Base-by-base conservation (phyloP, 805 yeast species). In the Saturnispora galanensis region DNA sequence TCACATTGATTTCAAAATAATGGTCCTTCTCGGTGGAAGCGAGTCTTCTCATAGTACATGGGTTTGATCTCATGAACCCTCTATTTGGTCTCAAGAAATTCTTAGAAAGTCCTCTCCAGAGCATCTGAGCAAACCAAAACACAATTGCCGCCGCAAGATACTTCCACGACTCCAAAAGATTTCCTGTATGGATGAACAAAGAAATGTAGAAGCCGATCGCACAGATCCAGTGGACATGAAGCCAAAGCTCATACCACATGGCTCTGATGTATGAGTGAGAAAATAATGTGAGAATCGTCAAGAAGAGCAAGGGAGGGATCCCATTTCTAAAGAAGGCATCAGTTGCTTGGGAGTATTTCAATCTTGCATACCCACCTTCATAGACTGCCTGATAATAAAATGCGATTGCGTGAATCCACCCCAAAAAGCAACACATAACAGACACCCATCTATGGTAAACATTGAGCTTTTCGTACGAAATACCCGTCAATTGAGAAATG, bases 391-490 rank as follows among this genome's bases (percentile, higher is more conserved):
- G 80, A 39, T 60, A 44, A 21, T 70, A 59, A 52, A 74, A 76
- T 2, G 81, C 79, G 38, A 74, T 58, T 2, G 73, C 64, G 52
- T 77, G 82, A 15, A 74, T 66, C 50, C 75, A 45, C 0, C 71
- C 63, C 11, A 76, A 62, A 2, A 74, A 57, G 21, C 70, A 60
- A 15, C 68, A 63, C 6, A 64, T 56, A 6, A 71, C 59, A 0
- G 75, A 70, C 1, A 65, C 66, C 60, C 68, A 71, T 49, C 74
- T 76, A 50, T 77, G 82, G 47, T 67, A 63, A 21, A 65, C 63
- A 52, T 76, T 76, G 44, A 77, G 54, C 54, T 73, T 75, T 50
- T 77, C 81, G 53, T 77, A 76, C 37, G 76, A 65, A 13, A 76
- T 62, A 10, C 81, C 81, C 0, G 81, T 74, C 10, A 74, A 48